Percentiles rank a stretch among this genome's conserved stretches.
Conservation (phyloP, 1,139 yeast genomes). For the Ashbya aceris region DNA sequence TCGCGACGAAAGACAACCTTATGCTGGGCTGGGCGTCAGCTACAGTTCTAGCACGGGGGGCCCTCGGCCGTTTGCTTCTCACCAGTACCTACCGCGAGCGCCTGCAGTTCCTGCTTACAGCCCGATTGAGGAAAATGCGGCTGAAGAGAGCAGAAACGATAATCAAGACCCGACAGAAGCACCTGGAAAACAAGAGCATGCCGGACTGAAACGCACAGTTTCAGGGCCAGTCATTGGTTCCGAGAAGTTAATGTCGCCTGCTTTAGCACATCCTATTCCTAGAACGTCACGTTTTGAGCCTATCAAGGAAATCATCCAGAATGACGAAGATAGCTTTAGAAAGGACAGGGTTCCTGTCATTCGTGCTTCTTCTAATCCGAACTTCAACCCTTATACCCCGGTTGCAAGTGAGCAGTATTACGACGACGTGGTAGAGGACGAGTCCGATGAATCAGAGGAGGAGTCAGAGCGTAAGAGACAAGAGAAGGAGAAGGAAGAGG, state of each 20-base stretch:
- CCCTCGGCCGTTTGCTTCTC: no score
- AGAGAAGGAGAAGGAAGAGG: constrained; percentile 17
- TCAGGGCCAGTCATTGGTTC: background rate
- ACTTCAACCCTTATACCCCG: constrained; percentile 14
- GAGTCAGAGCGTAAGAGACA: constrained; percentile 15
- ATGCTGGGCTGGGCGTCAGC: no score
- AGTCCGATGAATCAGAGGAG: constrained; percentile 30
- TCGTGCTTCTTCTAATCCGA: constrained; percentile 11
- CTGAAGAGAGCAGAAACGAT: no score
- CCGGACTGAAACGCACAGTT: background rate
- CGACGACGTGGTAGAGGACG: constrained; percentile 39
- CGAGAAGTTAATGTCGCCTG: background rate
- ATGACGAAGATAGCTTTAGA: constrained; percentile 3
- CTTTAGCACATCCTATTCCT: constrained; percentile 3
- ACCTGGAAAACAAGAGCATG: no score
- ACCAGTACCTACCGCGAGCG: no score
- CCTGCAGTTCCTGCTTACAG: no score
- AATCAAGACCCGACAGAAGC: no score
- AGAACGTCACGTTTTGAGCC: constrained; percentile 1
- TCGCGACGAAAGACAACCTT: no score
- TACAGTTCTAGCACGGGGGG: no score
- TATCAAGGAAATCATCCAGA: background rate
- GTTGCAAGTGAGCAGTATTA: constrained; percentile 29
- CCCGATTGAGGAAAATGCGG: no score
- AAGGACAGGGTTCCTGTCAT: constrained; percentile 13